Percentiles rank a stretch among this genome's conserved stretches.
Conservation (phyloP, 495 filamentous ascomycete species). For the Daldinia vernicosa region DNA sequence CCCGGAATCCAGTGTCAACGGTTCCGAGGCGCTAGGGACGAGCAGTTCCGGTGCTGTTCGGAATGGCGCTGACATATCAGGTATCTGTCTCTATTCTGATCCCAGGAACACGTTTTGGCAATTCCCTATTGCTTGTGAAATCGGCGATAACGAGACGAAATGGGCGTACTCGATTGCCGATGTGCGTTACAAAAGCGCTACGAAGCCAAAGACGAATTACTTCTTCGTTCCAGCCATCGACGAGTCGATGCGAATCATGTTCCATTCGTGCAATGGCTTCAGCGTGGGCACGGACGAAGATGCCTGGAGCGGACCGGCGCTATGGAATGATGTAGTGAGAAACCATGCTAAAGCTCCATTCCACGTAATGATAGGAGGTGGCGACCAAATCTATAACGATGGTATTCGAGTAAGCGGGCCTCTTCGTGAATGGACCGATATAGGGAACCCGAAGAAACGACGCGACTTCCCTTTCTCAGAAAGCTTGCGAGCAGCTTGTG, state of each 20-base stretch:
- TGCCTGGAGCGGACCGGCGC: conserved; percentile 78
- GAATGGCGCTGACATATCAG: conserved; percentile 46
- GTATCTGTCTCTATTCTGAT: conserved; percentile 81
- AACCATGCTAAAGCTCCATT: conserved; percentile 76
- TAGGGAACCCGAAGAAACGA: conserved; percentile 82
- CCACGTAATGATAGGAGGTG: conserved; percentile 95
- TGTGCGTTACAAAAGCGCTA: conserved; percentile 54
- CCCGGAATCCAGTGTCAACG: conserved; percentile 27
- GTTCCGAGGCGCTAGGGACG: neutral
- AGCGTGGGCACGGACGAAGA: conserved; percentile 90
- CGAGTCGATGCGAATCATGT: conserved; percentile 94
- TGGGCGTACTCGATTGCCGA: conserved; percentile 69
- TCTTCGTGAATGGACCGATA: conserved; percentile 80
- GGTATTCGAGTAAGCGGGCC: conserved; percentile 85
- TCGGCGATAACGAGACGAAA: conserved; percentile 61
- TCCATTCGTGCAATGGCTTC: conserved; percentile 97
- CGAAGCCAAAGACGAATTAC: conserved; percentile 57
- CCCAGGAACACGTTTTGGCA: conserved; percentile 81
- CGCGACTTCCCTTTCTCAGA: conserved; percentile 79
- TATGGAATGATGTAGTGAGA: conserved; percentile 92
- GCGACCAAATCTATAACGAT: conserved; percentile 96
- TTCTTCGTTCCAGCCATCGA: conserved; percentile 81
- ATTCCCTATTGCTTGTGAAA: conserved; percentile 70
- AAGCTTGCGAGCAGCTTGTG: conserved; percentile 75
- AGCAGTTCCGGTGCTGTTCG: conserved; percentile 26